These are phyloP conservation scores for Volvox africanus DNA, from an alignment of 139 green algal genomes.

Conservation along the genomic window DNA sequence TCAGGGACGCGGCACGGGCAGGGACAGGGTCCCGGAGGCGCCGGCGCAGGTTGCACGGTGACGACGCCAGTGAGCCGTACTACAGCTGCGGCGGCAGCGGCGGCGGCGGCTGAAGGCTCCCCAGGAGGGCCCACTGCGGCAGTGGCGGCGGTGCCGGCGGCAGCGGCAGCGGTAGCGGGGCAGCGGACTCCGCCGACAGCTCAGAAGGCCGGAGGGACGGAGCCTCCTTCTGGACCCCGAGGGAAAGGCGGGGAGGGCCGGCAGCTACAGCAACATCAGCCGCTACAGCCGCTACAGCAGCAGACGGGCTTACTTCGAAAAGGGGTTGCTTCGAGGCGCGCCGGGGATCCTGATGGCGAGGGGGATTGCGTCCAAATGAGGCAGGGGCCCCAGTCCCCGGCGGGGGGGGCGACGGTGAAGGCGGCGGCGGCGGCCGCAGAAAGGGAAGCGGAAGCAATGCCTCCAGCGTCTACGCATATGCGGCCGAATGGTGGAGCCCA, in stretches of 20 bases:
- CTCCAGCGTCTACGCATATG: too few relatives aligned
- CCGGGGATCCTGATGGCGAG: neutral
- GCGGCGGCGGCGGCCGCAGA: neutral
- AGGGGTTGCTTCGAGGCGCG: neutral
- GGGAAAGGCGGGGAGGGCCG: neutral
- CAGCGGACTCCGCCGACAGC: neutral
- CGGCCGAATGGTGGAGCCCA: too few relatives aligned
- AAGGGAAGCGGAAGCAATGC: neutral
- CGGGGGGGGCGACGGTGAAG: neutral
- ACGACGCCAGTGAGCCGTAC: too few relatives aligned
- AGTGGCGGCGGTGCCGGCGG: neutral
- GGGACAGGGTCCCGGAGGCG: neutral
- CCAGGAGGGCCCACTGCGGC: neutral
- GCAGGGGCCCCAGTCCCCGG: neutral
- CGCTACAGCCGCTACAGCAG: neutral
- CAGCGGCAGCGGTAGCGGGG: neutral
- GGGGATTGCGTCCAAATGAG: neutral
- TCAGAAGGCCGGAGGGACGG: neutral
- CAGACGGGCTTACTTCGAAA: neutral
- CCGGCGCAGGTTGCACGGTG: neutral
- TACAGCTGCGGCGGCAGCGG: neutral
- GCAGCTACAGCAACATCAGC: neutral
- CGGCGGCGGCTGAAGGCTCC: neutral
- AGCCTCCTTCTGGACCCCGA: neutral
- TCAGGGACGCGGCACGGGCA: neutral